Evolutionary conservation across 805 yeast genomes (phyloP), one percentile per base, ranked within the genome.

Genomic region (Pichia pseudocactophila): DNA sequence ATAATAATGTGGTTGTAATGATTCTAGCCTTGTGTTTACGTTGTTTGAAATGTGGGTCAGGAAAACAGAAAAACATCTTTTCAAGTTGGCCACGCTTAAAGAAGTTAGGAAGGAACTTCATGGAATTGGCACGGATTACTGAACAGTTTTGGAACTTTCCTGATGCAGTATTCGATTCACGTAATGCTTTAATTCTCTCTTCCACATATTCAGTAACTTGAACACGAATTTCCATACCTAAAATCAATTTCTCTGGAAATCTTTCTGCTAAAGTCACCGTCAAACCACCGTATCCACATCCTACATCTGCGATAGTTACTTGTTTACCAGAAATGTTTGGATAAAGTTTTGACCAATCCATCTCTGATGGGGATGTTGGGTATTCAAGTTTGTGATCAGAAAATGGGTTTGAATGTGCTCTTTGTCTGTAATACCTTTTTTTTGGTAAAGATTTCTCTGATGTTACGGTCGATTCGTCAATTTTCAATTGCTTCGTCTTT

Each of bases 21-120:
- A 92, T 92, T 68, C 98, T 74, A 7, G 97, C 97, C 71, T 92
- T 92, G 65, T 92, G 98, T 60, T 92, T 92, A 58, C 97, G 74
- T 63, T 87, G 95, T 61, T 92, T 92, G 71, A 92, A 92, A 63
- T 92, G 98, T 7, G 98, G 98, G 63, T 92, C 98, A n/a, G 98
- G 98, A 74, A 92, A 92, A 62, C 98, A 92, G 68, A 92, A 92
- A 66, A 92, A 92, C 75, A 92, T 85, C 69, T 90, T 92, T 28
- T 81, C 76, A 40, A 89, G 66, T 59, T 88, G 97, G 7, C 79
- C 78, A 61, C 82, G 82, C 44, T 71, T 68, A 66, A 92, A 92
- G 62, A 92, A 92, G 61, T 92, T 92, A 18, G 98, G 97, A 48
- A 88, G 65, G 57, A 92, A 92, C 63, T 92, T 92, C 98, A 92